phyloP scores from a whole-genome alignment of 441 rosid genomes.

The Adansonia gregorii region DNA sequence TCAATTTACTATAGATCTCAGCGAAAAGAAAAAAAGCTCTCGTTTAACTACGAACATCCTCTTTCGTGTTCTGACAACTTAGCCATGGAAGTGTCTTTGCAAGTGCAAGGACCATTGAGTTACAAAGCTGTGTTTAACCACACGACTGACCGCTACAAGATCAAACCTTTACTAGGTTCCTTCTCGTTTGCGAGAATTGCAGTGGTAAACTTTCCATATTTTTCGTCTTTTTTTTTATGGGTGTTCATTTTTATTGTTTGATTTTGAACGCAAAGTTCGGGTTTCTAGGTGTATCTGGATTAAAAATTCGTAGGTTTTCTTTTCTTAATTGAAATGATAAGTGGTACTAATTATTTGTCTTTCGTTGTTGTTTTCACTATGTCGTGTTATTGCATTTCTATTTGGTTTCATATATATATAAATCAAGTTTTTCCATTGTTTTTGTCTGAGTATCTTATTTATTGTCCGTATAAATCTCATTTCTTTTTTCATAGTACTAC shows the following conservation, averaged over 20 bases:
- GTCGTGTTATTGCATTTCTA: background rate
- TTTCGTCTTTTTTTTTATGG: background rate
- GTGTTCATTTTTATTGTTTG: background rate
- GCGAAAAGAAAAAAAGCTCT: background rate
- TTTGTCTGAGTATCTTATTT: background rate
- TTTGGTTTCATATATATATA: conserved; percentile 8
- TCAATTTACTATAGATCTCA: conserved; percentile 20
- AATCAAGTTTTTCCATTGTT: background rate
- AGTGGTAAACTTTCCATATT: conserved; percentile 21
- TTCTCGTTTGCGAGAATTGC: conserved; percentile 40
- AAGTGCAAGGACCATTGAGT: conserved; percentile 57
- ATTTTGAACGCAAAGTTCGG: conserved; percentile 1
- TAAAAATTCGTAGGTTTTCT: conserved; percentile 12
- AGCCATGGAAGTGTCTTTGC: conserved; percentile 73
- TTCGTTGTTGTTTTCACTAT: background rate
- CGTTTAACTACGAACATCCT: conserved; percentile 24
- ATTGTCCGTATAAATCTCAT: background rate
- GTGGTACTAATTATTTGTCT: background rate
- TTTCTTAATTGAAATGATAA: conserved; percentile 16
- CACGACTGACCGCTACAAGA: conserved; percentile 43
- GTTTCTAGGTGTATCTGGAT: background rate
- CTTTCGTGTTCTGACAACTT: conserved; percentile 14
- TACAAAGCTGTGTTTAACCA: conserved; percentile 41
- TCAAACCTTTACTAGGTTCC: conserved; percentile 55
- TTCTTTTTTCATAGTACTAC: conserved; percentile 9